Percentiles rank a stretch among this genome's conserved stretches.
These are phyloP conservation scores for Boeremia lycopersici DNA, from an alignment of 2,329 filamentous ascomycete genomes.

Conservation along the genomic window DNA sequence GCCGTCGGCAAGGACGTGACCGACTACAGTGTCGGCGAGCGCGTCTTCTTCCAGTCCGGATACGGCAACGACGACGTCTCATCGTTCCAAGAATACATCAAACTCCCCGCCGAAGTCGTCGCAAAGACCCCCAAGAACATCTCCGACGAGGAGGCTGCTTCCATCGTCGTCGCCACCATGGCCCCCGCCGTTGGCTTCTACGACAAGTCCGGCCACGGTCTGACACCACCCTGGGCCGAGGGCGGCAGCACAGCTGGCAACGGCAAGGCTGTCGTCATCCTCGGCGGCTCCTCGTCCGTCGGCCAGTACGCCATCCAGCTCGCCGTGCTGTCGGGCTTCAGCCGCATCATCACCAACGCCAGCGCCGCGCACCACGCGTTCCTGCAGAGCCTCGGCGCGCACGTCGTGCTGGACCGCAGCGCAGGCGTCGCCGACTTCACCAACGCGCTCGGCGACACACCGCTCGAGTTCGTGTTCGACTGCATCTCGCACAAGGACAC, in stretches of 20 bases:
- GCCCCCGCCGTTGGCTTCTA: slow-evolving; percentile 11
- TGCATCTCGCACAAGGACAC: slow-evolving; percentile 6
- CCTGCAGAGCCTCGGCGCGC: background rate
- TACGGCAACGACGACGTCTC: slow-evolving; percentile 36
- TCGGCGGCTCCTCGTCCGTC: slow-evolving; percentile 9
- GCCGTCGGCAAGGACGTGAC: slow-evolving; percentile 49
- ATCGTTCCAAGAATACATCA: slow-evolving; percentile 26
- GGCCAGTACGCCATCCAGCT: too few species aligned
- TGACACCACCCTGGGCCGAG: slow-evolving; percentile 22
- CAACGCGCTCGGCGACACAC: slow-evolving; percentile 2
- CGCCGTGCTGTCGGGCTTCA: too few species aligned
- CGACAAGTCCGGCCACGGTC: slow-evolving; percentile 13
- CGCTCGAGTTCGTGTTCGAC: slow-evolving; percentile 18
- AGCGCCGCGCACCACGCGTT: too few species aligned
- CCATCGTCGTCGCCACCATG: slow-evolving; percentile 12
- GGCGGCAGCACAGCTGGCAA: slow-evolving; percentile 6
- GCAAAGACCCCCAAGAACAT: slow-evolving; percentile 34
- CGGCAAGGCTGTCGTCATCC: slow-evolving; percentile 43
- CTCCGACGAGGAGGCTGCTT: slow-evolving; percentile 11
- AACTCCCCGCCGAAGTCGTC: slow-evolving; percentile 24
- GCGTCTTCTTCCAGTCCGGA: slow-evolving; percentile 37
- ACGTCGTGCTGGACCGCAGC: slow-evolving; percentile 12
- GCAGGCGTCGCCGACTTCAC: background rate
- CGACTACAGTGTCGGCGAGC: slow-evolving; percentile 27
- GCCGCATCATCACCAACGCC: slow-evolving; percentile 12